These are phyloP conservation scores for Fusarium mangiferae DNA, from an alignment of 2,329 filamentous ascomycete genomes.

Conservation along the genomic window DNA sequence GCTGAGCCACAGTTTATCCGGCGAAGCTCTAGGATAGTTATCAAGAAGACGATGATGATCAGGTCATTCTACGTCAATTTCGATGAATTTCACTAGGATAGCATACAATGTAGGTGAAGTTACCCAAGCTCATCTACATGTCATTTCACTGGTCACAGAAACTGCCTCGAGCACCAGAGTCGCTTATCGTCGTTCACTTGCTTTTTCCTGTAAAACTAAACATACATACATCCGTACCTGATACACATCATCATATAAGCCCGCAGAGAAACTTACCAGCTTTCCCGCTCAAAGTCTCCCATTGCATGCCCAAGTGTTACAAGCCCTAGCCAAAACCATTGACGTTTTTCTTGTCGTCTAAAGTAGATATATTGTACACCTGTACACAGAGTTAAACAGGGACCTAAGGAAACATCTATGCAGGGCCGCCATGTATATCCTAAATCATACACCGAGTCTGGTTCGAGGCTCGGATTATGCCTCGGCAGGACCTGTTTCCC, in stretches of 20 bases:
- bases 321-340: conserved; percentile 33
- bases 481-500: conserved; percentile 38
- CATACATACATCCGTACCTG: background rate
- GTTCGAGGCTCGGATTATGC: conserved; percentile 46
- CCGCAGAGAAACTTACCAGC: background rate
- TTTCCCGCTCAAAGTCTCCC: background rate
- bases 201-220: background rate
- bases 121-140: background rate
- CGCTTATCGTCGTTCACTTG: conserved; percentile 1
- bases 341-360: conserved; percentile 53
- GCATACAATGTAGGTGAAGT: background rate
- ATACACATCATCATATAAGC: conserved; percentile 9
- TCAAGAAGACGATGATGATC: conserved; percentile 18
- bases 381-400: conserved; percentile 59
- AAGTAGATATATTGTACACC: conserved; percentile 64
- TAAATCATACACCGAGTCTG: conserved; percentile 53
- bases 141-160: background rate
- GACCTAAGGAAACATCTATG: conserved; percentile 62
- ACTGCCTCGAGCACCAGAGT: background rate
- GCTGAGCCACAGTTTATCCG: conserved; percentile 40
- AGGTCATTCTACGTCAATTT: conserved; percentile 36
- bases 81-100: background rate
- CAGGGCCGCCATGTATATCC: conserved; percentile 55
- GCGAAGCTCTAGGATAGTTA: conserved; percentile 7
- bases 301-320: conserved; percentile 7